Conservation (phyloP, 129 eudicot species). For the Ambrosia artemisiifolia region DNA sequence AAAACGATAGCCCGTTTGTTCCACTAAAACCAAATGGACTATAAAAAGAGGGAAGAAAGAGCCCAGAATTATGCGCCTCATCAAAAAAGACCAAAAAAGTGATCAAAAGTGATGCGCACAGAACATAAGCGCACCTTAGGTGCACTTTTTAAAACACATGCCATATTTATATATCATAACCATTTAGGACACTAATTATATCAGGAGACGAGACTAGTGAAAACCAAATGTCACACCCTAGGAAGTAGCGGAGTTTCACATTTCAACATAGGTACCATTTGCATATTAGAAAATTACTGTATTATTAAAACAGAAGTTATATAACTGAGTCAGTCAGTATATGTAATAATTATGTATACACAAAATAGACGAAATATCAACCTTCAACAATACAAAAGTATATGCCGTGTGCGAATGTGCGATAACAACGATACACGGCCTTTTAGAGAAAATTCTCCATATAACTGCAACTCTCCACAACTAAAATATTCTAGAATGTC, state of each 20-base stretch:
- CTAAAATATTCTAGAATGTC: background rate
- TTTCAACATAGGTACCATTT: background rate
- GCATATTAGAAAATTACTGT: background rate
- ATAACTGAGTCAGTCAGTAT: background rate
- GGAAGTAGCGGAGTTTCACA: background rate
- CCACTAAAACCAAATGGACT: too few relatives aligned
- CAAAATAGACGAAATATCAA: background rate
- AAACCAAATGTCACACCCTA: background rate
- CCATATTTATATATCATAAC: background rate
- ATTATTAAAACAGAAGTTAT: background rate
- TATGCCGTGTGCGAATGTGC: background rate
- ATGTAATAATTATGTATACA: background rate
- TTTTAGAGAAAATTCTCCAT: background rate
- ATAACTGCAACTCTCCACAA: background rate
- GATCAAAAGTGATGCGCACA: too few relatives aligned
- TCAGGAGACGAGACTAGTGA: background rate
- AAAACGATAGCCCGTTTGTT: too few relatives aligned
- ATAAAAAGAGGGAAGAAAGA: too few relatives aligned
- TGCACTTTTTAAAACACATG: background rate
- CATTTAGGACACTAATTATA: background rate
- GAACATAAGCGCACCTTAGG: too few relatives aligned
- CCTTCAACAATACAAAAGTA: background rate
- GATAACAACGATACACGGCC: background rate
- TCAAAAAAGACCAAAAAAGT: too few relatives aligned
- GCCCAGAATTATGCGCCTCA: too few relatives aligned